Conservation (phyloP, 2,329 filamentous ascomycete genomes). For the Nemania bipapillata region DNA sequence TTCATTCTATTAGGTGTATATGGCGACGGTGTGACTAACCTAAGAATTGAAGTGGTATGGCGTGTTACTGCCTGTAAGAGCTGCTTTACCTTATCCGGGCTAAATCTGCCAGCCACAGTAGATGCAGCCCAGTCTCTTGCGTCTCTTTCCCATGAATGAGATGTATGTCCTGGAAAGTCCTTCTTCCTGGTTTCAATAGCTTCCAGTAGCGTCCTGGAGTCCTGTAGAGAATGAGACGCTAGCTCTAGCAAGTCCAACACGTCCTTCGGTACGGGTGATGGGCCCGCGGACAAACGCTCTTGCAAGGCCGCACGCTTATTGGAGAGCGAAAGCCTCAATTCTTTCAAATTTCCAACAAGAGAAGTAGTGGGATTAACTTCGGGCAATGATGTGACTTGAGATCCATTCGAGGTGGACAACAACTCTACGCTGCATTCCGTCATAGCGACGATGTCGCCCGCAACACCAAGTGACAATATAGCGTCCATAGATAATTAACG, state of each 20-base stretch:
- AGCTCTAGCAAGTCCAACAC: background rate
- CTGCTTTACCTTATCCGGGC: background rate
- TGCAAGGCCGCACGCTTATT: background rate
- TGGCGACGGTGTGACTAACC: background rate
- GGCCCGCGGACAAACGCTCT: background rate
- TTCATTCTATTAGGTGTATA: background rate
- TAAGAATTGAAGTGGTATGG: background rate
- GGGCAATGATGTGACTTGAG: background rate
- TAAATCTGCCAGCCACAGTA: background rate
- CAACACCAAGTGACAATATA: background rate
- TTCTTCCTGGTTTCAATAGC: background rate
- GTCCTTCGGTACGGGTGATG: background rate
- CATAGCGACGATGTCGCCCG: background rate
- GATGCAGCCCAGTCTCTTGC: background rate
- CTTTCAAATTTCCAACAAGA: background rate
- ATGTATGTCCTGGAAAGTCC: background rate
- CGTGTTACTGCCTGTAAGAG: background rate
- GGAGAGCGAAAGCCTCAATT: background rate
- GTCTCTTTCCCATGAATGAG: background rate
- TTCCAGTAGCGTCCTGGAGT: background rate
- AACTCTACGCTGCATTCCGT: background rate
- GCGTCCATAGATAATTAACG: background rate
- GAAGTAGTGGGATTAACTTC: background rate
- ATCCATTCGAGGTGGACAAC: background rate
- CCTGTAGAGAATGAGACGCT: background rate